phyloP scores from a whole-genome alignment of 2,329 filamentous ascomycete species.

The Beauveria scarabaeidicola region DNA sequence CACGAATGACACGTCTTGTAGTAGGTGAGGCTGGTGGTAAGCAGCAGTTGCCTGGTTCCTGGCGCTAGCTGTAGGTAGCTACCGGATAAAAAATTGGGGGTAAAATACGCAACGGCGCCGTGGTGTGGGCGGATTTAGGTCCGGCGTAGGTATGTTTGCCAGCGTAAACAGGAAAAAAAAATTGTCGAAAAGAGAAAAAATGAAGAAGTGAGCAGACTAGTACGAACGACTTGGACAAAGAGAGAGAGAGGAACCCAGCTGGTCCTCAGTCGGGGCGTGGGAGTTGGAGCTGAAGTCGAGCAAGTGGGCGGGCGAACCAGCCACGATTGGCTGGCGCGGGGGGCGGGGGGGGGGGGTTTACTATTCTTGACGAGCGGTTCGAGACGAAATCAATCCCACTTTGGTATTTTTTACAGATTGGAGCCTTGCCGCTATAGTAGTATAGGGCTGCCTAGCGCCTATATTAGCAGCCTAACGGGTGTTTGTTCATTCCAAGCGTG shows the following conservation, averaged over 20 bases:
- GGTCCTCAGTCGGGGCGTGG: background rate
- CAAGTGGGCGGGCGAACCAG: constrained; percentile 1
- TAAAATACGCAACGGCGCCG: background rate
- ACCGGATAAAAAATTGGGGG: background rate
- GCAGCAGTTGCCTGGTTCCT: background rate
- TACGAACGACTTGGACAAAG: background rate
- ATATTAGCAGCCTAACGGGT: background rate
- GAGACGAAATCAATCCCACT: background rate
- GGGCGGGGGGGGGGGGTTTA: background rate
- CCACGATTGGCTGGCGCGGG: constrained; percentile 2
- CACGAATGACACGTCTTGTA: background rate
- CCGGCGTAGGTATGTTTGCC: too few species aligned
- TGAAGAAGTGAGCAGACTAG: background rate
- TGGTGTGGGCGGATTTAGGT: background rate
- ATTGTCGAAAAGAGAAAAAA: background rate
- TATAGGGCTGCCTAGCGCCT: background rate
- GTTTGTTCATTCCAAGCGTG: background rate
- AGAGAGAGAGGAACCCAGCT: background rate
- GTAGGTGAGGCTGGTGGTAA: background rate
- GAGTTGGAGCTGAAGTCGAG: constrained; percentile 1
- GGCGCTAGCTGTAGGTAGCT: background rate
- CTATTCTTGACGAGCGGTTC: constrained; percentile 2
- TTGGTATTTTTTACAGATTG: background rate
- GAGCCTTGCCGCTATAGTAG: background rate
- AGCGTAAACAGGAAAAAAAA: background rate